Base-by-base conservation (phyloP, 139 green algal species). In the Chara braunii region DNA sequence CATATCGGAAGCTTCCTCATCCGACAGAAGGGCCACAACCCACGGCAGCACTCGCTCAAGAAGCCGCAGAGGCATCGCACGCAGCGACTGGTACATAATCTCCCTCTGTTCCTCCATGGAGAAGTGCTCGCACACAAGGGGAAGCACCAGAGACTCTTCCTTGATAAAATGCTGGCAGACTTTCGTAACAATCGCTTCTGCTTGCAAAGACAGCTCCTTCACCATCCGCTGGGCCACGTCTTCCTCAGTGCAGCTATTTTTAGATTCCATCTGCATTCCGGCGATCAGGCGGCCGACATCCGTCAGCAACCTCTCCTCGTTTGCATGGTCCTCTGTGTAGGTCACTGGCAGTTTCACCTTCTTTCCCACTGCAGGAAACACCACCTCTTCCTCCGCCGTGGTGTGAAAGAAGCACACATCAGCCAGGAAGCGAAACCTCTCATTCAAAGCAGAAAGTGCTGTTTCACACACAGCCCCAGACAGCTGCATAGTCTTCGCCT, bases 11-110 rank as follows among this genome's bases (percentile, higher is more conserved):
- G 48, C 54, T 57, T 89, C 88, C 12, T 74, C 78, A 22, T 85
- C 71, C 1, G 57, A 75, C 63, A 96, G 63, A 29, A 81, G 34
- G 1, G 36, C 29, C 4, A 33, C 50, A 14, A 97, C 65, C 87
- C 91, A 95, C 3, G 91, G 91, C 77, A 96, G 85, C 12, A 97
- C 85, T 11, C 43, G 22, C 75, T 97, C 87, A 69, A 97, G 79
- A 60, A 97, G 77, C 1, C 91, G 82, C 67, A 97, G 82, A 43
- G 91, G 91, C 91, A 97, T 97, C 3, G 87, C 89, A 1, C 75
- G 70, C 32, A 97, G 72, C 14, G 85, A 90, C 54, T 75, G 78
- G 83, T 90, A 97, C 59, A 95, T 77, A 64, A 97, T 83, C 24
- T 58, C 61, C 9, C 88, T 85, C 85, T 97, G 91, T 81, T 95